phyloP scores from a whole-genome alignment of 1,284 basidiomycete genomes.

The Mycosarcoma mackinlayi region DNA sequence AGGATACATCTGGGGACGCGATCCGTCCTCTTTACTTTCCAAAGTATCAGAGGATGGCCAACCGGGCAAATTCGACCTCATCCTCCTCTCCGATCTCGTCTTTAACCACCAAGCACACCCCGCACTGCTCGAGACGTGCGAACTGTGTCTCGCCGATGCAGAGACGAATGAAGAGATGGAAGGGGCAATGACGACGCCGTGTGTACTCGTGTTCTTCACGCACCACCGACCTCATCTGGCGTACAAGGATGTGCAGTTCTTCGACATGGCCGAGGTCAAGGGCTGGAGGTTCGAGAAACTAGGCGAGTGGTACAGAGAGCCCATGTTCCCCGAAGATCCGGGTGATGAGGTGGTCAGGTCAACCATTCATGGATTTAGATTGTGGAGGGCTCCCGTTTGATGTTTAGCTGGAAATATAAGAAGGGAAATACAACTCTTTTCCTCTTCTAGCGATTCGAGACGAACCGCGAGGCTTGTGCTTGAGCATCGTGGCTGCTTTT shows the following conservation, averaged over 20 bases:
- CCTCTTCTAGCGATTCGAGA: no score
- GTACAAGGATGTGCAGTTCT: slow-evolving; percentile 85
- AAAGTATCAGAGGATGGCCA: slow-evolving; percentile 63
- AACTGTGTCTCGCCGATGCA: slow-evolving; percentile 69
- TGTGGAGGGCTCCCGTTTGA: slow-evolving; percentile 25
- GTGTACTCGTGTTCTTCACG: slow-evolving; percentile 87
- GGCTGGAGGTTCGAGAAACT: slow-evolving; percentile 84
- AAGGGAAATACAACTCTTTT: no score
- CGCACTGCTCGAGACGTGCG: slow-evolving; percentile 82
- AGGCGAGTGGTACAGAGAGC: slow-evolving; percentile 74
- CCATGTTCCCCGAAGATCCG: slow-evolving; percentile 61
- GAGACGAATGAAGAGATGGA: slow-evolving; percentile 15
- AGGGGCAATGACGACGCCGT: slow-evolving; percentile 66
- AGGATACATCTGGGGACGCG: slow-evolving; percentile 91
- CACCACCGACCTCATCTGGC: slow-evolving; percentile 88
- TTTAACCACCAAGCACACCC: slow-evolving; percentile 82
- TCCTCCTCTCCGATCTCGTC: slow-evolving; percentile 90
- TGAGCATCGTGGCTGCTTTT: no score
- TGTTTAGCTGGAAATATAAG: no score
- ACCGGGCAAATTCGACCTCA: slow-evolving; percentile 75
- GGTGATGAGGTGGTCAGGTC: slow-evolving; percentile 55
- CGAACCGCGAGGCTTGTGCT: no score
- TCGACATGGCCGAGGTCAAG: slow-evolving; percentile 75
- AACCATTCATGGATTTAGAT: slow-evolving; percentile 56
- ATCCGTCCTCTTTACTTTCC: slow-evolving; percentile 73